A percentile compares a stretch with the other conserved stretches of the same genome.
phyloP scores from a whole-genome alignment of 805 yeast species.

The Ogataea trehalophila region DNA sequence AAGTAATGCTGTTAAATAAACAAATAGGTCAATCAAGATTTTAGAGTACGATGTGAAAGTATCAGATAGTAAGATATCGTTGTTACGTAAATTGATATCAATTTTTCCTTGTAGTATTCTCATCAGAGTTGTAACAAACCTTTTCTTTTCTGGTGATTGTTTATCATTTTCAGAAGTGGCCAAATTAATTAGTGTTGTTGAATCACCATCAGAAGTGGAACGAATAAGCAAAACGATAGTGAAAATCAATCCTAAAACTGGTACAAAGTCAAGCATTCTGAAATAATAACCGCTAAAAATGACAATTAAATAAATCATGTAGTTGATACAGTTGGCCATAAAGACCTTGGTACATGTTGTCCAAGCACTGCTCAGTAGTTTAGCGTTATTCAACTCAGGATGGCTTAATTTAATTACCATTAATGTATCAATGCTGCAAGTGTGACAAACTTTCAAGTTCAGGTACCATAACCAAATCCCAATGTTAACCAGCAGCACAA shows the following conservation, averaged over 20 bases:
- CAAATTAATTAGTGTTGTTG: too few species aligned
- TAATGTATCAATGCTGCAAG: constrained; percentile 40
- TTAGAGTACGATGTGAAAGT: constrained; percentile 77
- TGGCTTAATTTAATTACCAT: constrained; percentile 33
- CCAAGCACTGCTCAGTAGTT: constrained; percentile 13
- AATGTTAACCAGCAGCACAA: constrained; percentile 42
- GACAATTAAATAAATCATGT: constrained; percentile 25
- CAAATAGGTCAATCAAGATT: constrained; percentile 66
- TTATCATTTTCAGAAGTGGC: constrained; percentile 21
- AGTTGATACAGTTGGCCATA: constrained; percentile 23
- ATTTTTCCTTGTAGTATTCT: constrained; percentile 58
- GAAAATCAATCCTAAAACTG: constrained; percentile 33
- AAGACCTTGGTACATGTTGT: constrained; percentile 19
- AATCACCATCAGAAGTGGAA: neutral
- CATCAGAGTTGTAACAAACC: constrained; percentile 45
- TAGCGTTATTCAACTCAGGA: constrained; percentile 17
- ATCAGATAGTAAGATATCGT: constrained; percentile 82
- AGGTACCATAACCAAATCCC: constrained; percentile 53
- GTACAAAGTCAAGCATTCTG: constrained; percentile 30
- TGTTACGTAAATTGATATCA: constrained; percentile 55
- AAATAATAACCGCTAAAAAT: constrained; percentile 21
- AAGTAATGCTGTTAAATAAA: constrained; percentile 46
- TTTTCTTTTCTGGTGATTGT: constrained; percentile 31
- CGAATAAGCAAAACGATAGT: constrained; percentile 33
- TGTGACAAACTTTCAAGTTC: constrained; percentile 36